phyloP scores from a whole-genome alignment of 306 rosid species.

The Ochetophila trinervis region DNA sequence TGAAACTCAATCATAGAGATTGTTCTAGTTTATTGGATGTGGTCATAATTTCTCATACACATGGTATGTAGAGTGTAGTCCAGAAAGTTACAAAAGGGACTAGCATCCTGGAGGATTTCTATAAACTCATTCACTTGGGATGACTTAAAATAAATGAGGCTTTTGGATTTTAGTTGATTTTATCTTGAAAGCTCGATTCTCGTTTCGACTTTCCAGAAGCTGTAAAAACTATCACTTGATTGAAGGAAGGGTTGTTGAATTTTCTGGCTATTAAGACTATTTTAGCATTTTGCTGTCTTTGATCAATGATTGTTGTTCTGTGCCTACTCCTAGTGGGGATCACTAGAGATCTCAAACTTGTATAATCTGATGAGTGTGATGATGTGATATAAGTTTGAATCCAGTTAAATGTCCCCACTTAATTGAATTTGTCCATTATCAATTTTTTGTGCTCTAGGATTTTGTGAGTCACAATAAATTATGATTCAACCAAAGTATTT shows the following conservation, averaged over 20 bases:
- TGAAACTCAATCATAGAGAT: slow-evolving; percentile 22
- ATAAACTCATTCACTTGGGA: slow-evolving; percentile 10
- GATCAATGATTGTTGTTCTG: not conserved
- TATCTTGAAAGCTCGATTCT: slow-evolving; percentile 1
- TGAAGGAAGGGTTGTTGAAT: not conserved
- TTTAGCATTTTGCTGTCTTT: not conserved
- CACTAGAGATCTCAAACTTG: not conserved
- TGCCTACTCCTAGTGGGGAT: not conserved
- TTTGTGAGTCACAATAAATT: too few species aligned
- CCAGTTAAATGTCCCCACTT: too few species aligned
- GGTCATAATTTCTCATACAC: not conserved
- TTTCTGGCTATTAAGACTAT: not conserved
- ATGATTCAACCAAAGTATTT: too few species aligned
- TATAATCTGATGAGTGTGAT: not conserved
- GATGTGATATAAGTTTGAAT: not conserved
- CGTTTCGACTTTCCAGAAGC: slow-evolving; percentile 1
- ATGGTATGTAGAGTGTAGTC: not conserved
- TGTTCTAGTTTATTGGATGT: not conserved
- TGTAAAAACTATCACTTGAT: not conserved
- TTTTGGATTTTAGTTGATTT: not conserved
- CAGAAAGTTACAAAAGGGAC: not conserved
- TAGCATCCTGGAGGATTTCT: not conserved
- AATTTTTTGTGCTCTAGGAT: too few species aligned
- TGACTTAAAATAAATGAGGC: slow-evolving; percentile 4
- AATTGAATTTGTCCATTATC: too few species aligned